These are phyloP conservation scores for Paramecium sonneborni DNA, from an alignment of 73 alveolate genomes.

Conservation along the genomic window DNA sequence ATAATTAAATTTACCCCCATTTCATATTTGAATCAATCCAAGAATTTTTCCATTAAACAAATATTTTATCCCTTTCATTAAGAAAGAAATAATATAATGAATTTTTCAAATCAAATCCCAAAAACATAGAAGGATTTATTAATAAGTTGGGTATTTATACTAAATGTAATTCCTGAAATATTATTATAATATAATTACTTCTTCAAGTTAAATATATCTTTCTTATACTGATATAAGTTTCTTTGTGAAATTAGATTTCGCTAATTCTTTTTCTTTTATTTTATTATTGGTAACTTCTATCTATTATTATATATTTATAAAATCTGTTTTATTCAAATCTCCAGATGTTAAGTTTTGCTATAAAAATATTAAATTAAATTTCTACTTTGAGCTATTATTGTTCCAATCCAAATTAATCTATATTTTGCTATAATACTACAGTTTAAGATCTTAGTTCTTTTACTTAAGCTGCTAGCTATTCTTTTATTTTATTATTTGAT, in stretches of 20 bases:
- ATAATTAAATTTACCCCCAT: not conserved
- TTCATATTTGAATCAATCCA: slow-evolving; percentile 1
- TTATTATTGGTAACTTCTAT: not conserved
- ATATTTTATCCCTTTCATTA: slow-evolving; percentile 25
- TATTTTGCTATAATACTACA: not conserved
- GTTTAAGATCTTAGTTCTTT: not conserved
- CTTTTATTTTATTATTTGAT: slow-evolving; percentile 22
- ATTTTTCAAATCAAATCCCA: not conserved
- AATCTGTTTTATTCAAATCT: not conserved
- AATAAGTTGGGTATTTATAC: not conserved
- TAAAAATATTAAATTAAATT: not conserved
- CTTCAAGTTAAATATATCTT: slow-evolving; percentile 39
- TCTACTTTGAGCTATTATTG: not conserved
- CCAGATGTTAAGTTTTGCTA: not conserved
- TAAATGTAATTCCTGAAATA: not conserved
- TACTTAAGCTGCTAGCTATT: not conserved
- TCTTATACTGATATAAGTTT: not conserved
- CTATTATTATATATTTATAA: not conserved
- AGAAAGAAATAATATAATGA: not conserved
- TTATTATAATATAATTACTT: not conserved
- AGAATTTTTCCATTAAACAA: not conserved
- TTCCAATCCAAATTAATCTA: not conserved
- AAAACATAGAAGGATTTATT: slow-evolving; percentile 40
- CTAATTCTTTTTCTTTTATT: not conserved
- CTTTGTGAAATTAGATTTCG: not conserved